Evolutionary conservation across 441 rosid species (phyloP).

Genomic region (Heliophila coronopifolia): DNA sequence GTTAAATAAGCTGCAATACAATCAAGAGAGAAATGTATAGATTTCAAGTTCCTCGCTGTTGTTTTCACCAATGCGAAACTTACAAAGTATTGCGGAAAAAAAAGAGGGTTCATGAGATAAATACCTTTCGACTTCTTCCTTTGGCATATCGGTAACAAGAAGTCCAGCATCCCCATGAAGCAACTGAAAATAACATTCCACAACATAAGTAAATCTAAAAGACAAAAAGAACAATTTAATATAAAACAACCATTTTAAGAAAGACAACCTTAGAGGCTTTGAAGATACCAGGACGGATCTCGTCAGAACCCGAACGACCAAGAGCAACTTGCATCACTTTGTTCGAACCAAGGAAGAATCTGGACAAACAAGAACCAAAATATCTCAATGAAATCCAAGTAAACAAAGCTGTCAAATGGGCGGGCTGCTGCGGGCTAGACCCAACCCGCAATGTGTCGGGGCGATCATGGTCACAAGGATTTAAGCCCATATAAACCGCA

Average conservation of each 20-base stretch:
- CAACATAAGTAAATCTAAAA: neutral
- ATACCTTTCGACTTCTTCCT: constrained; percentile 83
- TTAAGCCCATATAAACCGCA: no score
- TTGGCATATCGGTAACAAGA: constrained; percentile 69
- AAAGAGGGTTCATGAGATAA: neutral
- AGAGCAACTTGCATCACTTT: constrained; percentile 95
- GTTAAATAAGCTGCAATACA: constrained; percentile 56
- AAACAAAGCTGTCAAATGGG: no score
- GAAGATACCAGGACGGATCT: constrained; percentile 59
- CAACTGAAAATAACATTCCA: constrained; percentile 40
- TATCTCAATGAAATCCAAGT: no score
- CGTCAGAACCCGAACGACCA: constrained; percentile 83
- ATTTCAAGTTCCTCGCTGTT: neutral
- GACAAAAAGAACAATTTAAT: neutral
- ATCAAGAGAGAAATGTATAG: neutral
- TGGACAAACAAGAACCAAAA: constrained; percentile 15
- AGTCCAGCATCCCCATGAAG: constrained; percentile 82
- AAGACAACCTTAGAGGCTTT: constrained; percentile 69
- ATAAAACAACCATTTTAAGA: neutral
- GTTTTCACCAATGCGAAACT: neutral
- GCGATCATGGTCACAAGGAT: no score
- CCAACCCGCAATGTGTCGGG: no score
- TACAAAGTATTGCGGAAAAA: no score
- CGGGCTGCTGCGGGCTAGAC: no score
- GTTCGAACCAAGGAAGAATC: constrained; percentile 94